Percentiles rank a stretch among this genome's conserved stretches.
Conservation (phyloP, 257 asterid genomes). For the Leptodermis oblonga region DNA sequence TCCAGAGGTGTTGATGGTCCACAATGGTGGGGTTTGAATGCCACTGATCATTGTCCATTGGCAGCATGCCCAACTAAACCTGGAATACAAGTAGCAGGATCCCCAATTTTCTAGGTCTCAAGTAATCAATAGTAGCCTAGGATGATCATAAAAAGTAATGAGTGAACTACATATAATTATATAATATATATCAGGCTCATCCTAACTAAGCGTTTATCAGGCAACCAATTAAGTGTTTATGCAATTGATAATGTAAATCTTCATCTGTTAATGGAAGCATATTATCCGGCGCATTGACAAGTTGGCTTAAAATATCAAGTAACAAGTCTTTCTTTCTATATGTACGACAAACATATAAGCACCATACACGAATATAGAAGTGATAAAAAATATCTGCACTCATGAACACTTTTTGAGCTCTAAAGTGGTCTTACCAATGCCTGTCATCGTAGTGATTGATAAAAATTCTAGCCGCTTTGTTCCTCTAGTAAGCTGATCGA, state of each 20-base stretch:
- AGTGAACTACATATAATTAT: too few species aligned
- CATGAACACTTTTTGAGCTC: neutral
- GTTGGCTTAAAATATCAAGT: conserved; percentile 2
- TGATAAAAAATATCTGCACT: too few species aligned
- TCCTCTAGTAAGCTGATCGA: neutral
- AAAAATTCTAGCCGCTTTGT: neutral
- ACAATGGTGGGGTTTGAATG: neutral
- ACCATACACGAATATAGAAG: neutral
- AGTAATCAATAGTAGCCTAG: too few species aligned
- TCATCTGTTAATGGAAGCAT: neutral
- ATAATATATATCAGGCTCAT: too few species aligned
- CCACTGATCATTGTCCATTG: neutral
- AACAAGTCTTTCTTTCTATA: neutral
- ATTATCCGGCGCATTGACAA: neutral
- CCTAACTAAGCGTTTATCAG: too few species aligned
- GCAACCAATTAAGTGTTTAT: neutral
- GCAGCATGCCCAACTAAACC: neutral
- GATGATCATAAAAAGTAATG: too few species aligned
- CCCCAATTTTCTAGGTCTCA: too few species aligned
- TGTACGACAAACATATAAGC: neutral
- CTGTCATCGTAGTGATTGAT: neutral
- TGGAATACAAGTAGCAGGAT: neutral
- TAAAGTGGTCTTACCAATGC: neutral
- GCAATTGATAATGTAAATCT: neutral
- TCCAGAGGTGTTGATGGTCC: neutral